Evolutionary conservation across 1,139 yeast species (phyloP).

Genomic region (Blastobotrys raffinosifermentans): DNA sequence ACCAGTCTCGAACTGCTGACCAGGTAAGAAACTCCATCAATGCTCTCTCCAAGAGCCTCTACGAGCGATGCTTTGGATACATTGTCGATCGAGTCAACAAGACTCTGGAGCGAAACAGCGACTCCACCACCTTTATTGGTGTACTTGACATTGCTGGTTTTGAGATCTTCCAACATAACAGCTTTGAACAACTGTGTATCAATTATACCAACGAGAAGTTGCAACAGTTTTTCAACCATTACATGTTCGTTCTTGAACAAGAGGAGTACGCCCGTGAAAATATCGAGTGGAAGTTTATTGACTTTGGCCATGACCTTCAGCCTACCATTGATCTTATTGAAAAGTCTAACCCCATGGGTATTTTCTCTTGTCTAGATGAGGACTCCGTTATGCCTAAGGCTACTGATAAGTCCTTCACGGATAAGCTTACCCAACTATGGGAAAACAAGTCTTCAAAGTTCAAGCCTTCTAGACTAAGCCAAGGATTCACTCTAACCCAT

Average conservation of each 20-base stretch:
- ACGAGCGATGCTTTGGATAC: slow-evolving; percentile 75
- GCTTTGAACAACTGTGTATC: slow-evolving; percentile 94
- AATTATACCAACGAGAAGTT: slow-evolving; percentile 94
- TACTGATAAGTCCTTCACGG: slow-evolving; percentile 75
- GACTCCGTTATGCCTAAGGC: slow-evolving; percentile 95
- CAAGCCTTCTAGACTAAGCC: slow-evolving; percentile 54
- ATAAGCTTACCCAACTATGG: slow-evolving; percentile 66
- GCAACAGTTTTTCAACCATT: slow-evolving; percentile 97
- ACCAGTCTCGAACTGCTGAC: slow-evolving; percentile 69
- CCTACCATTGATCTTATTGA: slow-evolving; percentile 93
- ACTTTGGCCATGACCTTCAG: slow-evolving; percentile 93
- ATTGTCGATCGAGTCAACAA: slow-evolving; percentile 72
- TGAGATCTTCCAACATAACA: slow-evolving; percentile 85
- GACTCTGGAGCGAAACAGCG: slow-evolving; percentile 45
- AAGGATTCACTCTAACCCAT: slow-evolving; percentile 71
- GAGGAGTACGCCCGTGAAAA: slow-evolving; percentile 91
- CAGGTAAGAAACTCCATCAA: slow-evolving; percentile 82
- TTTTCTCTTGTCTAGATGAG: slow-evolving; percentile 86
- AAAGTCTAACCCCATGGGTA: slow-evolving; percentile 66
- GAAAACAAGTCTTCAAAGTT: slow-evolving; percentile 54
- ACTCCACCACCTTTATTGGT: slow-evolving; percentile 65
- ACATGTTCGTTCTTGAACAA: slow-evolving; percentile 94
- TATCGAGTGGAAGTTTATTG: slow-evolving; percentile 94
- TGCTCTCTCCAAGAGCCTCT: slow-evolving; percentile 80
- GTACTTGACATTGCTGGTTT: slow-evolving; percentile 97